Conservation (phyloP, 352 stramenopile genomes). For the Peronosclerospora sorghi region DNA sequence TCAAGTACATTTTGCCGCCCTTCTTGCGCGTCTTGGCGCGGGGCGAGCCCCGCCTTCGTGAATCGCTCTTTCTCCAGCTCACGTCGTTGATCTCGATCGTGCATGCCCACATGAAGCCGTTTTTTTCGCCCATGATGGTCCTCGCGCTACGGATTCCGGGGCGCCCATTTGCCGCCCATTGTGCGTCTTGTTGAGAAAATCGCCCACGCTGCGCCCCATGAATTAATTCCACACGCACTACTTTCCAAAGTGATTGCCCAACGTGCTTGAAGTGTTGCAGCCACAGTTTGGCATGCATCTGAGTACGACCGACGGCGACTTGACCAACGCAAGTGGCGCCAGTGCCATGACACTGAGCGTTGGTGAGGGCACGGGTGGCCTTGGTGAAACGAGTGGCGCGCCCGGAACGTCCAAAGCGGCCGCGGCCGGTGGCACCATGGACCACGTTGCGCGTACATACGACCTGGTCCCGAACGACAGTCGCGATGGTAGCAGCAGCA, state of each 20-base stretch:
- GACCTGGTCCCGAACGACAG: constrained; percentile 21
- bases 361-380: constrained; percentile 7
- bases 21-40: constrained; percentile 90
- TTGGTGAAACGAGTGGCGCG: constrained; percentile 9
- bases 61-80: constrained; percentile 95
- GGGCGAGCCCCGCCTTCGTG: constrained; percentile 86
- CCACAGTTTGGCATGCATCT: constrained; percentile 64
- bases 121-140: constrained; percentile 95
- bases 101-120: constrained; percentile 91
- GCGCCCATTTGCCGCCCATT: constrained; percentile 92
- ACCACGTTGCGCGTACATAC: constrained; percentile 17
- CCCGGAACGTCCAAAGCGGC: not conserved
- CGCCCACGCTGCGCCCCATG: constrained; percentile 49
- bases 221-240: constrained; percentile 86
- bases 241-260: constrained; percentile 81
- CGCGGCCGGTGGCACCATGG: constrained; percentile 3
- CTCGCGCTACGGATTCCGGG: constrained; percentile 95
- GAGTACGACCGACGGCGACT: constrained; percentile 33
- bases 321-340: constrained; percentile 19
- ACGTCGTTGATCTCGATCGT: constrained; percentile 94
- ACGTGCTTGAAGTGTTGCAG: constrained; percentile 79
- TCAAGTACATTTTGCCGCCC: constrained; percentile 95
- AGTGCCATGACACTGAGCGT: constrained; percentile 2
- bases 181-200: constrained; percentile 92
- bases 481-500: constrained; percentile 7